A percentile compares a stretch with the other conserved stretches of the same genome.
Evolutionary conservation across 1,284 basidiomycete genomes (phyloP).

Genomic region (Fomitopsis schrenkii): DNA sequence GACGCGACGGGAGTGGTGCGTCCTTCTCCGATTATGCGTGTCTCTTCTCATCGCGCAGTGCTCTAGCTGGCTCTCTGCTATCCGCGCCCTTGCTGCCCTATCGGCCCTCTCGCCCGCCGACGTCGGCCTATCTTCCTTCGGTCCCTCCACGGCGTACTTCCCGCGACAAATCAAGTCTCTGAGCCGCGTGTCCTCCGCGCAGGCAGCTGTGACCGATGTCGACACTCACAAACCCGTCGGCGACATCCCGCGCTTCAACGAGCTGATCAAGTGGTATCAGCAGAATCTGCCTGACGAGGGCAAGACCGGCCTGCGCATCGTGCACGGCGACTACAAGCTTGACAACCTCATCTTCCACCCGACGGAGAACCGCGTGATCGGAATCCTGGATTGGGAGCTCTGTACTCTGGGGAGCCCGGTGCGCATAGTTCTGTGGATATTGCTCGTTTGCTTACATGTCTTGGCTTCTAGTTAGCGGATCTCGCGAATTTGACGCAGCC

Average conservation of each 20-base stretch:
- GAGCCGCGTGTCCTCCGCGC: conserved; percentile 67
- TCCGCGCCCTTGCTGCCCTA: conserved; percentile 72
- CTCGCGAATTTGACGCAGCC: conserved; percentile 87
- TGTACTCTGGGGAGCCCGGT: conserved; percentile 89
- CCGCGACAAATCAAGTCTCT: conserved; percentile 90
- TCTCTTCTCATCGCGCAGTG: background rate
- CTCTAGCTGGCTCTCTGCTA: conserved; percentile 72
- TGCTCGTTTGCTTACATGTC: background rate
- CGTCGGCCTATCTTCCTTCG: conserved; percentile 77
- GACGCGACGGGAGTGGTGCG: conserved; percentile 69
- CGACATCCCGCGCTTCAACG: conserved; percentile 68
- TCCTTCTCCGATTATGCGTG: background rate
- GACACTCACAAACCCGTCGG: conserved; percentile 59
- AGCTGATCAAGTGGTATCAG: conserved; percentile 77
- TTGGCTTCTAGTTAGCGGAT: conserved; percentile 70
- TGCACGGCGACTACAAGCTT: conserved; percentile 96
- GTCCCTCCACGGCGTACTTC: conserved; percentile 79
- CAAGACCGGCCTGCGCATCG: conserved; percentile 71
- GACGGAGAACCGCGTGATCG: conserved; percentile 88
- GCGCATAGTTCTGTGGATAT: conserved; percentile 17
- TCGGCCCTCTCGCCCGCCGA: conserved; percentile 66
- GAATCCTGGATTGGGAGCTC: conserved; percentile 95
- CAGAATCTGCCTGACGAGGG: conserved; percentile 70
- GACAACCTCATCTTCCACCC: conserved; percentile 96
- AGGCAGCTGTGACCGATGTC: conserved; percentile 64